Base-by-base conservation (phyloP, 2,329 filamentous ascomycete species). In the Diaporthe helianthi region DNA sequence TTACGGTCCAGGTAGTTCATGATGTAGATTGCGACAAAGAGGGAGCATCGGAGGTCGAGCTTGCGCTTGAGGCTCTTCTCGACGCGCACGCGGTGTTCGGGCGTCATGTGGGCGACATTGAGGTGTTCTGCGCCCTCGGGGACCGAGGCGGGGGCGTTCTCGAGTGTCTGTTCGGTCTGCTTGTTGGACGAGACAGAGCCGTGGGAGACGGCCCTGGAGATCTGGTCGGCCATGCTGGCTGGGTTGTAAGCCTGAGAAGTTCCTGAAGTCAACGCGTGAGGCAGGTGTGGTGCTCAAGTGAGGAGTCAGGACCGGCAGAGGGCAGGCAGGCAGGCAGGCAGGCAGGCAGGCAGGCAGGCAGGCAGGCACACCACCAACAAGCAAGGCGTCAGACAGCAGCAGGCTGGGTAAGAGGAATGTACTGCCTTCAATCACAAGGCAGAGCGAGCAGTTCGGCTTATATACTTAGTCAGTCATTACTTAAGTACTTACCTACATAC, bases 1-100 rank as follows among this genome's bases (percentile, higher is more conserved):
- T 90, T 90, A 44, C 89, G 82, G 74, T 91, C 89, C 36, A 89
- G 82, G 78, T 92, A 93, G 79, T 93, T 93, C 79, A 91, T 84
- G 76, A 93, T 92, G 75, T 93, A 93, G 81, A 93, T 92, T 72
- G 93, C 77, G 58, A 93, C 87, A 69, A 93, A 86, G 73, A 92
- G 86, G 82, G 77, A 90, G 81, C 78, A 93, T 70, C 91, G 85
- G 24, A 85, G 74, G 76, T 94, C 92, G 67, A 94, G 89, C 80
- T 93, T 94, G 73, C 89, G 86, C 77, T 89, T 85, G 74, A 94
- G 80, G 44, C 83, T 84, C 77, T 85, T 87, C 79, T 94, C 91
- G n/a, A 90, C 85, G 17, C 76, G 75, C 0, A 76, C 75, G 15
- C 89, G 86, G 70, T 87, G 84, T 49, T 84, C 85, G 0, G 83